Evolutionary conservation across 164 flowering plant species (phyloP), one percentile per base, ranked within the genome.

Genomic region (Vitis amurensis): DNA sequence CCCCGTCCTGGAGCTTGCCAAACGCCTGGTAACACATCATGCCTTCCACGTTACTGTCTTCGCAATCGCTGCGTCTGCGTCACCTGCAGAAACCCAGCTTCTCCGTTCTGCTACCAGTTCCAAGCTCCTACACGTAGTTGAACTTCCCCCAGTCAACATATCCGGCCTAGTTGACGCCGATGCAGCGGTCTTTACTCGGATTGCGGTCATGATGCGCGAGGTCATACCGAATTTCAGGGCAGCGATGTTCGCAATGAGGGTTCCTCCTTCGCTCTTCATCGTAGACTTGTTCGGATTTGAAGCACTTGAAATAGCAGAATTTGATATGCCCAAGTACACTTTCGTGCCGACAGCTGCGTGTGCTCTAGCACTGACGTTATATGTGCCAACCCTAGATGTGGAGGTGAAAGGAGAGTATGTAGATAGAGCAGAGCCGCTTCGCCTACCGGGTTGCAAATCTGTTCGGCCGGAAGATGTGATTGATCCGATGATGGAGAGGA

Each of bases 11-110:
- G 27, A 23, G 27, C 14, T 80, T n/a, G 76, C 62, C 59, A 66
- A 69, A 30, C 78, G 72, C 68, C 78, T 80, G 57, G 62, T 71
- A 63, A 17, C 68, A 60, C 74, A 31, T 37, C 76, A 74, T 59
- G 23, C 23, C 70, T 55, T 68, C 71, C 31, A 53, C 19, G 73
- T 14, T 1, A 14, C 8, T 4, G 17, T 69, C 23, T 23, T 23
- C 27, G 27, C 27, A 23, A 23, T 23, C 27, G 27, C 27, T 23
- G 0, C 27, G 0, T 23, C 27, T 23, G 27, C 27, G 27, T 23
- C 27, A 23, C 27, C 27, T 23, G 27, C 27, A 23, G 27, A 23
- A 23, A 23, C 27, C 27, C 27, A 23, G 27, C 27, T 23, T 23
- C 27, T 23, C 27, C 27, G 27, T 23, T 23, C 27, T 1, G 27